These are phyloP conservation scores for Trapa bicornis DNA, from an alignment of 345 rosid genomes.

Conservation along the genomic window DNA sequence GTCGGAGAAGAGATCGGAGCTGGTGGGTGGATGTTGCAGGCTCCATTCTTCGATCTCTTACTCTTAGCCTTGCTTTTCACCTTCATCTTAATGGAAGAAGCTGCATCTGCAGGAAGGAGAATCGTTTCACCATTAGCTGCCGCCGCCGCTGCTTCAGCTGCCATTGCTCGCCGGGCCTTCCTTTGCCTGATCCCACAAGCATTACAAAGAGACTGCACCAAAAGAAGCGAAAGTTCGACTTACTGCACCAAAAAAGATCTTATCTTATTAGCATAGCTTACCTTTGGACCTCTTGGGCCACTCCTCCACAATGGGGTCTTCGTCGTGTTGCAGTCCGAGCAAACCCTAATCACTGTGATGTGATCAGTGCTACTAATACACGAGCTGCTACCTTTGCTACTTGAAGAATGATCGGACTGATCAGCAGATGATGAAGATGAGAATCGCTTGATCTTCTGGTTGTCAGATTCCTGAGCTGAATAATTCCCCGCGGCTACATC, in stretches of 20 bases:
- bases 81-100: conserved; percentile 17
- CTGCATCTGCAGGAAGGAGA: conserved; percentile 11
- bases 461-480: conserved; percentile 15
- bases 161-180: conserved; percentile 71
- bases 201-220: conserved; percentile 73
- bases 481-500: background rate
- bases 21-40: conserved; percentile 15
- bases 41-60: conserved; percentile 19
- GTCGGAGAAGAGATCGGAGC: conserved; percentile 8
- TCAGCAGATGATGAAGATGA: conserved; percentile 16
- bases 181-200: conserved; percentile 93
- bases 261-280: conserved; percentile 8
- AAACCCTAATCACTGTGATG: conserved; percentile 46
- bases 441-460: conserved; percentile 13
- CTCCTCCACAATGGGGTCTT: conserved; percentile 98
- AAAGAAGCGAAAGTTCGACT: background rate
- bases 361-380: conserved; percentile 10
- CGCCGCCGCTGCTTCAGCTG: conserved; percentile 36
- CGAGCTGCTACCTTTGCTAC: conserved; percentile 15
- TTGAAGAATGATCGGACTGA: conserved; percentile 12
- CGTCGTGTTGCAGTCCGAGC: conserved; percentile 85
- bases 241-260: too few relatives aligned
- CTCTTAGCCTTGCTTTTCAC: conserved; percentile 19
- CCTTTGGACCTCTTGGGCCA: conserved; percentile 94
- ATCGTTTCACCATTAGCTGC: conserved; percentile 13